Evolutionary conservation across 768 basidiomycete genomes (phyloP).

Genomic region (Agaricus blazei): DNA sequence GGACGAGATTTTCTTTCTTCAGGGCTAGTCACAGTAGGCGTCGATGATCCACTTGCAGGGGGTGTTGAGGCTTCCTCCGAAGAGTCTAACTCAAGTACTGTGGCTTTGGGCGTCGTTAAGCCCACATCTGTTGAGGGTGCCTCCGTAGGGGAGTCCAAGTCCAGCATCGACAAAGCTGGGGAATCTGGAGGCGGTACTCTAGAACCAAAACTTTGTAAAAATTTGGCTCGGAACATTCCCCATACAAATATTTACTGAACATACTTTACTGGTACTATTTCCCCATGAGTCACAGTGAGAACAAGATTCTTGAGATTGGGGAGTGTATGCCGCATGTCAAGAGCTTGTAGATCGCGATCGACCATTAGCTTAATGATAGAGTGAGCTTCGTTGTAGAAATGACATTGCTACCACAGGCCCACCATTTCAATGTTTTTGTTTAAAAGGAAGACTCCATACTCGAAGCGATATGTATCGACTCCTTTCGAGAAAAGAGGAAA

Average conservation of each 20-base stretch:
- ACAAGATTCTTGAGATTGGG: constrained; percentile 95
- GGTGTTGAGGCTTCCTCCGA: constrained; percentile 34
- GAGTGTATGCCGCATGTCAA: constrained; percentile 94
- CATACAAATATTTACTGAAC: constrained; percentile 3
- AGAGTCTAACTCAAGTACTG: constrained; percentile 15
- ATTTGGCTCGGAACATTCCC: background rate
- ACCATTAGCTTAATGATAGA: constrained; percentile 68
- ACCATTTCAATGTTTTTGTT: constrained; percentile 99
- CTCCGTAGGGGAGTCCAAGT: constrained; percentile 10
- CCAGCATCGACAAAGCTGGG: constrained; percentile 10
- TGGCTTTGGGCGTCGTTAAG: constrained; percentile 33
- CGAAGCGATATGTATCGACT: constrained; percentile 94
- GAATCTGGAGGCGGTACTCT: constrained; percentile 12
- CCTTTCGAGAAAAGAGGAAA: constrained; percentile 94
- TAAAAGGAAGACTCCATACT: constrained; percentile 93
- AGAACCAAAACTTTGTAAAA: constrained; percentile 5
- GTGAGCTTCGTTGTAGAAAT: constrained; percentile 8
- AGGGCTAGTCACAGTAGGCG: constrained; percentile 42
- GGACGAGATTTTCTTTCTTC: constrained; percentile 36
- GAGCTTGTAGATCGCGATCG: constrained; percentile 79
- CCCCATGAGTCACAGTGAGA: constrained; percentile 76
- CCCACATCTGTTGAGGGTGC: constrained; percentile 20
- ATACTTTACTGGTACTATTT: constrained; percentile 42
- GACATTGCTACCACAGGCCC: constrained; percentile 14
- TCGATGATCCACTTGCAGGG: constrained; percentile 50